Evolutionary conservation across 2,329 filamentous ascomycete genomes (phyloP).

Genomic region (Colletotrichum sp.): DNA sequence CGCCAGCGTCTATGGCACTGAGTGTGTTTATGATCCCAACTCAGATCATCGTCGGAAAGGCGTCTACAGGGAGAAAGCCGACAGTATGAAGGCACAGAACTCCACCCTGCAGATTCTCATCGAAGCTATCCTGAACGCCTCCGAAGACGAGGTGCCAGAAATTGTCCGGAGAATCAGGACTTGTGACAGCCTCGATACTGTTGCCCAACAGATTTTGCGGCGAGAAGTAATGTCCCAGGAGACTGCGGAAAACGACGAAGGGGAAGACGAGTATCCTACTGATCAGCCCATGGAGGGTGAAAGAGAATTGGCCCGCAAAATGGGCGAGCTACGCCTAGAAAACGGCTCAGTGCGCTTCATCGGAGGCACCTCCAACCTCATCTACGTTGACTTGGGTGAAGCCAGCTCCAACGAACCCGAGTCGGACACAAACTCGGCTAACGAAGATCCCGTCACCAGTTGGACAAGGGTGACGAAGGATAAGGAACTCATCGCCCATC

Average conservation of each 20-base stretch:
- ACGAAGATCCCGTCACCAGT: conserved; percentile 75
- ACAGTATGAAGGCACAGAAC: conserved; percentile 84
- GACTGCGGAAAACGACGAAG: conserved; percentile 44
- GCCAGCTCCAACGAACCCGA: conserved; percentile 45
- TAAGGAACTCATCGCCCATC: conserved; percentile 78
- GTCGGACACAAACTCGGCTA: conserved; percentile 50
- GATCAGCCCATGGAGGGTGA: conserved; percentile 63
- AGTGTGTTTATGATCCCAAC: conserved; percentile 94
- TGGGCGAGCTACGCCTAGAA: conserved; percentile 88
- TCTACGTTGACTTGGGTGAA: conserved; percentile 67
- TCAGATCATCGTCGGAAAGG: conserved; percentile 96
- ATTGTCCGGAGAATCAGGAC: conserved; percentile 88
- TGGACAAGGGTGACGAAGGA: conserved; percentile 91
- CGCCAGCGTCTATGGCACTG: conserved; percentile 87
- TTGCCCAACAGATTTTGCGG: conserved; percentile 59
- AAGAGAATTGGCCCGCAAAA: conserved; percentile 85
- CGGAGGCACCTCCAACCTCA: conserved; percentile 91
- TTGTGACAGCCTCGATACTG: conserved; percentile 71
- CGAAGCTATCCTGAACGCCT: conserved; percentile 89
- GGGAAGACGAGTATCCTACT: conserved; percentile 43
- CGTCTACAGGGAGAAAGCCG: conserved; percentile 93
- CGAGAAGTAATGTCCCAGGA: conserved; percentile 40
- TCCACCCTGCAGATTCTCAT: conserved; percentile 92
- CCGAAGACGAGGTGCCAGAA: conserved; percentile 82
- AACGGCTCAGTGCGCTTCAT: conserved; percentile 91